Evolutionary conservation across 352 stramenopile genomes (phyloP).

Genomic region (Thalassiosira hispida): DNA sequence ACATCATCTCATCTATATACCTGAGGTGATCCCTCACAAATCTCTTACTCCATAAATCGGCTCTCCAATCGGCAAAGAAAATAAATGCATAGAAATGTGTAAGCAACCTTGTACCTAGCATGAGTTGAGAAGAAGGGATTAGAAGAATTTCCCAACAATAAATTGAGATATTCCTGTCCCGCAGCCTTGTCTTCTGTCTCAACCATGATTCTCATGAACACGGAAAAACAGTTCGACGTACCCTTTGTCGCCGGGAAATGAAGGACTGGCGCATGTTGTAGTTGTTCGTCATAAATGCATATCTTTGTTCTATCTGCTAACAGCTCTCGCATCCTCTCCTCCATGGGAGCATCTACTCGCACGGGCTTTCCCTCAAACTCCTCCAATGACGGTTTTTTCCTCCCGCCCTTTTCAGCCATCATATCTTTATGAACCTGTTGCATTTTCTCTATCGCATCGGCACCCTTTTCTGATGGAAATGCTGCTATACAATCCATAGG

Average conservation of each 20-base stretch:
- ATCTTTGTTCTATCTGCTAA: slow-evolving; percentile 58
- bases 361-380: slow-evolving; percentile 63
- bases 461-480: slow-evolving; percentile 28
- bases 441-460: slow-evolving; percentile 30
- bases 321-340: slow-evolving; percentile 66
- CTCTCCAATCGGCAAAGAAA: slow-evolving; percentile 68
- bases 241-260: slow-evolving; percentile 79
- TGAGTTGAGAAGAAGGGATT: no score
- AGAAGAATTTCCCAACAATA: no score
- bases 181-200: no score
- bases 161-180: no score
- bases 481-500: slow-evolving; percentile 41
- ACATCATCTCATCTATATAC: slow-evolving; percentile 75
- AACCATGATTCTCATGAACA: no score
- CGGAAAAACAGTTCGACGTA: no score
- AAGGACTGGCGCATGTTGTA: slow-evolving; percentile 75
- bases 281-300: slow-evolving; percentile 75
- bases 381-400: slow-evolving; percentile 24
- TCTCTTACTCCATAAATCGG: slow-evolving; percentile 62
- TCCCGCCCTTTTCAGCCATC: slow-evolving; percentile 24
- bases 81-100: slow-evolving; percentile 84
- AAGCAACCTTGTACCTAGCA: slow-evolving; percentile 66
- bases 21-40: slow-evolving; percentile 77
- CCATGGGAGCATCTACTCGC: slow-evolving; percentile 56
- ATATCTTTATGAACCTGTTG: slow-evolving; percentile 26